phyloP scores from a whole-genome alignment of 2,329 filamentous ascomycete species.

The Neobulgaria alba region DNA sequence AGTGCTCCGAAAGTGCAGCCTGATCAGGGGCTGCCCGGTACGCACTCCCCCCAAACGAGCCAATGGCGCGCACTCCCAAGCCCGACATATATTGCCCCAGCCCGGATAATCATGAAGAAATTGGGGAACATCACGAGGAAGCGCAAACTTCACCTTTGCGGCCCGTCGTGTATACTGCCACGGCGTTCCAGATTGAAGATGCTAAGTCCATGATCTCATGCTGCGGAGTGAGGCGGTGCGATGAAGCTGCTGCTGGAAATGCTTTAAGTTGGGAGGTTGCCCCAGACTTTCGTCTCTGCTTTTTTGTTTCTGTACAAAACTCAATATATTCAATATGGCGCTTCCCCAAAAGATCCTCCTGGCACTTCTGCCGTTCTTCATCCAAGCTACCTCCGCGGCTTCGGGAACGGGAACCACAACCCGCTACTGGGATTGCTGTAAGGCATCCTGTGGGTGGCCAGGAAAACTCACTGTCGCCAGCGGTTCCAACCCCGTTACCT shows the following conservation, averaged over 20 bases:
- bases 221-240: no score
- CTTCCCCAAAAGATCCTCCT: constrained; percentile 12
- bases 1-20: background rate
- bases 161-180: background rate
- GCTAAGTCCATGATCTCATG: no score
- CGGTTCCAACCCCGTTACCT: constrained; percentile 20
- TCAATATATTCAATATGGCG: constrained; percentile 2
- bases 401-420: constrained; percentile 27
- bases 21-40: background rate
- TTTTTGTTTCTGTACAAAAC: background rate
- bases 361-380: constrained; percentile 23
- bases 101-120: background rate
- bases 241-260: no score
- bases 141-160: background rate
- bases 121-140: background rate
- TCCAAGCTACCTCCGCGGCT: constrained; percentile 15
- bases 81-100: background rate
- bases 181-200: background rate
- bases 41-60: background rate
- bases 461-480: constrained; percentile 43
- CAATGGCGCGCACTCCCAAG: no score
- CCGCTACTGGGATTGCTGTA: constrained; percentile 61
- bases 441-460: constrained; percentile 56
- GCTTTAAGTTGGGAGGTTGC: background rate
- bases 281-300: constrained; percentile 4